Conservation (phyloP, 2,329 filamentous ascomycete species). For the Fusarium torreyae region DNA sequence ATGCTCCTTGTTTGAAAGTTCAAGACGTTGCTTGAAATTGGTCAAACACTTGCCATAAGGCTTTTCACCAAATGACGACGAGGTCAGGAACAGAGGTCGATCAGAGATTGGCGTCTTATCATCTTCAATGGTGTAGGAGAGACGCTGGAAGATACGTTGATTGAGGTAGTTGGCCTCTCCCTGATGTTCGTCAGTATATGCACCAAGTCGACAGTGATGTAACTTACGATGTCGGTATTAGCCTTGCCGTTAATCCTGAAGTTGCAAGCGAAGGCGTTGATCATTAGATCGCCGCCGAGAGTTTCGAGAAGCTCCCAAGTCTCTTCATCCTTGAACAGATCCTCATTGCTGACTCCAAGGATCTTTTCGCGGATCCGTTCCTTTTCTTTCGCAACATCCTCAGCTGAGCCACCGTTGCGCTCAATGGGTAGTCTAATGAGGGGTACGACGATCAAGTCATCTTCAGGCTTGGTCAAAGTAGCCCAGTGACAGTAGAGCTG, state of each 20-base stretch:
- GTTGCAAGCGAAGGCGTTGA: constrained; percentile 5
- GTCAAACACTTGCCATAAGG: not conserved
- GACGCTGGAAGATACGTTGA: not conserved
- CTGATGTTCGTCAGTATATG: not conserved
- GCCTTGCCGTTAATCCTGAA: constrained; percentile 1
- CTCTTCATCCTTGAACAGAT: not conserved
- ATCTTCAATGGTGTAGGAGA: not conserved
- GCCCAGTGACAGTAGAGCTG: constrained; percentile 11
- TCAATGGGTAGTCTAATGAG: not conserved
- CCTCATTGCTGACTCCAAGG: constrained; percentile 1
- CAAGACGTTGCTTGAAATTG: not conserved
- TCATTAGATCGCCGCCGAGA: not conserved
- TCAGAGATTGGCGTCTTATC: not conserved
- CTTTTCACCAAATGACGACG: not conserved
- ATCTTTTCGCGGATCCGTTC: not conserved
- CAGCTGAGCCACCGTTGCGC: not conserved
- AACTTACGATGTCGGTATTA: constrained; percentile 2
- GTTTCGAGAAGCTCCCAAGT: not conserved
- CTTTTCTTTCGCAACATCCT: constrained; percentile 5
- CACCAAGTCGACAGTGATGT: too few species aligned
- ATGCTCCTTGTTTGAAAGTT: not conserved
- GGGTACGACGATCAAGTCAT: not conserved
- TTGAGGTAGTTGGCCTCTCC: constrained; percentile 3
- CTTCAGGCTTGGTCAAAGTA: not conserved
- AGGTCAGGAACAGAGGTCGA: not conserved